These are phyloP conservation scores for Agarophyton chilense DNA, from an alignment of 23 red algal genomes.

Conservation along the genomic window DNA sequence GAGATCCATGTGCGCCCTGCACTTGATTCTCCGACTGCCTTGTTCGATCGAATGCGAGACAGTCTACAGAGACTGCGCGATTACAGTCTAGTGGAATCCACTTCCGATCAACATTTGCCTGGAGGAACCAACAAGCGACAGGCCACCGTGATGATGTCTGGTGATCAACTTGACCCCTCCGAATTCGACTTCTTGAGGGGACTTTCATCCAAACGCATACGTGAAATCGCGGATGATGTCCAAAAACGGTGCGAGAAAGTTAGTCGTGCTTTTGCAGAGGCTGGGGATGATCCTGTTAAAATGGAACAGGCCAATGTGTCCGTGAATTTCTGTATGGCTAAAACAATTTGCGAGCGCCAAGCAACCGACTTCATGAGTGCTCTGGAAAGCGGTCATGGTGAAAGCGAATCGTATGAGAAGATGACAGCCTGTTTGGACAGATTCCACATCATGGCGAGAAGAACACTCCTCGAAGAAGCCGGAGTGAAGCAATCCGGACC, in stretches of 20 bases:
- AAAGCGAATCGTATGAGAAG: conserved; percentile 44
- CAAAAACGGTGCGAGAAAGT: conserved; percentile 51
- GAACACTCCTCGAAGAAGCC: conserved; percentile 49
- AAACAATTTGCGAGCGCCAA: conserved; percentile 58
- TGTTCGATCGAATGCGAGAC: conserved; percentile 64
- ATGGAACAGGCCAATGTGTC: conserved; percentile 70
- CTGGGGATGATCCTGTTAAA: conserved; percentile 31
- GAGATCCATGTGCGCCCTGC: conserved; percentile 85
- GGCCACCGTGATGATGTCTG: conserved; percentile 19
- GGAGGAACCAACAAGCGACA: neutral
- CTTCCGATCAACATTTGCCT: neutral
- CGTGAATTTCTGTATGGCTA: conserved; percentile 78
- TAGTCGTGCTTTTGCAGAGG: conserved; percentile 34
- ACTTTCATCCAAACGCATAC: conserved; percentile 38
- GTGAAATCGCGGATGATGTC: conserved; percentile 58
- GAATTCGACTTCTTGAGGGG: conserved; percentile 77
- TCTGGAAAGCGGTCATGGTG: conserved; percentile 42
- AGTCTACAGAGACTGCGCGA: neutral
- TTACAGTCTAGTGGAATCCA: neutral
- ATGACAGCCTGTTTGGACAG: conserved; percentile 77
- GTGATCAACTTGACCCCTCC: conserved; percentile 35
- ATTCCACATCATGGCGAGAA: conserved; percentile 86
- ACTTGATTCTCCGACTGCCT: conserved; percentile 41
- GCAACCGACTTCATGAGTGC: conserved; percentile 64
- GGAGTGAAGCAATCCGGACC: conserved; percentile 58